These are phyloP conservation scores for Delphinella strobiligena DNA, from an alignment of 2,329 filamentous ascomycete species.

Conservation along the genomic window DNA sequence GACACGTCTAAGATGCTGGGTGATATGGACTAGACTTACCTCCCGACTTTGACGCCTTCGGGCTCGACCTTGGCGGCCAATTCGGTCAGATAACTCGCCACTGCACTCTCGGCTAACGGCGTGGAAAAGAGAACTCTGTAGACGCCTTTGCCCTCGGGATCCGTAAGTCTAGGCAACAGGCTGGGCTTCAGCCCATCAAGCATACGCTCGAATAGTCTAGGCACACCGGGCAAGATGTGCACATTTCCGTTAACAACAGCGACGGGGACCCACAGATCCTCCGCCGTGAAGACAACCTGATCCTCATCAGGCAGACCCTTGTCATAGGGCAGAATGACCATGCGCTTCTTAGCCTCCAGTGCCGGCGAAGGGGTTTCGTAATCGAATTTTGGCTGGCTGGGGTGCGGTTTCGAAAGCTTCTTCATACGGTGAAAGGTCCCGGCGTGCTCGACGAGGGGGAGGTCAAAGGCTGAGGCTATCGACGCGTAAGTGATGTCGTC, in stretches of 20 bases:
- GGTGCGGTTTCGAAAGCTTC: conserved; percentile 59
- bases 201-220: conserved; percentile 67
- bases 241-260: conserved; percentile 83
- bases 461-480: conserved; percentile 76
- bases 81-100: conserved; percentile 72
- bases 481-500: conserved; percentile 96
- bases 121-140: conserved; percentile 74
- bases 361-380: conserved; percentile 75
- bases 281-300: conserved; percentile 66
- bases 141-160: conserved; percentile 73
- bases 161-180: conserved; percentile 57
- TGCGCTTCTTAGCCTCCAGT: conserved; percentile 71
- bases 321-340: conserved; percentile 79
- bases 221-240: conserved; percentile 85
- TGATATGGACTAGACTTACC: conserved; percentile 2
- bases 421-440: conserved; percentile 75
- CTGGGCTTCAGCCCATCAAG: conserved; percentile 63
- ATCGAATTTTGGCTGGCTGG: conserved; percentile 61
- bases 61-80: conserved; percentile 61
- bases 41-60: conserved; percentile 82
- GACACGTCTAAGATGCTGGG: background rate
- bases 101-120: conserved; percentile 71
- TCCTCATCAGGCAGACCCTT: conserved; percentile 45
- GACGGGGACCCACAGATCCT: conserved; percentile 85
- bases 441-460: conserved; percentile 66